A percentile compares a stretch with the other conserved stretches of the same genome.
These are phyloP conservation scores for Adenanthera pavonina DNA, from an alignment of 306 rosid species.

Conservation along the genomic window DNA sequence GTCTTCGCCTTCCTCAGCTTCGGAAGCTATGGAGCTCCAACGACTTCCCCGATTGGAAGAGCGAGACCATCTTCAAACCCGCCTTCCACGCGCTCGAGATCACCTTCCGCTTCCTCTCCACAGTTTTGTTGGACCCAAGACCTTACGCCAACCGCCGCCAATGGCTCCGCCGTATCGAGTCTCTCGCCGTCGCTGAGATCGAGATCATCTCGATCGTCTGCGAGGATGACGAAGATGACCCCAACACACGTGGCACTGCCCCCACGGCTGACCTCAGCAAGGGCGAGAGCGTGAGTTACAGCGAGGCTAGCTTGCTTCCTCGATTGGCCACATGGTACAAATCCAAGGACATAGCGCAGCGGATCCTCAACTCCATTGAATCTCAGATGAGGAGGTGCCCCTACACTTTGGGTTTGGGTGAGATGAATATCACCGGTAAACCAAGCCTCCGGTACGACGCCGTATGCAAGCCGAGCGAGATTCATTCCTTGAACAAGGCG, in stretches of 20 bases:
- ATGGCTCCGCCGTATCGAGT: conserved; percentile 71
- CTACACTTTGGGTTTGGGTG: conserved; percentile 83
- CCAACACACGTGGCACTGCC: conserved; percentile 54
- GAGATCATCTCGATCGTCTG: conserved; percentile 64
- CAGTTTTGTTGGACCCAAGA: conserved; percentile 71
- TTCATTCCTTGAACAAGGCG: conserved; percentile 53
- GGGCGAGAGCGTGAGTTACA: conserved; percentile 52
- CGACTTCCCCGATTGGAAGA: conserved; percentile 71
- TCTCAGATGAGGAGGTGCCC: conserved; percentile 72
- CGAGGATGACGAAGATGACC: conserved; percentile 68
- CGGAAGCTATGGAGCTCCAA: conserved; percentile 61
- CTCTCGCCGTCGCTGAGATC: conserved; percentile 60
- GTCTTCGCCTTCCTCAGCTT: conserved; percentile 73
- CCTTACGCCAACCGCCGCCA: conserved; percentile 73
- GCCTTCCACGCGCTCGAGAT: conserved; percentile 78
- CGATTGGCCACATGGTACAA: conserved; percentile 81
- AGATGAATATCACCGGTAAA: conserved; percentile 73
- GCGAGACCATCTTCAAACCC: conserved; percentile 75
- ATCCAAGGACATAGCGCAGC: conserved; percentile 57
- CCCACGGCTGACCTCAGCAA: conserved; percentile 58
- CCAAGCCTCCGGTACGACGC: conserved; percentile 73
- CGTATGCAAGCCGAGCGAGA: conserved; percentile 70
- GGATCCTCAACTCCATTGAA: conserved; percentile 66
- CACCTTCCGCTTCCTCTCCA: conserved; percentile 74
- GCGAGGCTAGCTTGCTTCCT: conserved; percentile 76